Conservation (phyloP, 106 monocot genomes). For the Dendrobium officinale region DNA sequence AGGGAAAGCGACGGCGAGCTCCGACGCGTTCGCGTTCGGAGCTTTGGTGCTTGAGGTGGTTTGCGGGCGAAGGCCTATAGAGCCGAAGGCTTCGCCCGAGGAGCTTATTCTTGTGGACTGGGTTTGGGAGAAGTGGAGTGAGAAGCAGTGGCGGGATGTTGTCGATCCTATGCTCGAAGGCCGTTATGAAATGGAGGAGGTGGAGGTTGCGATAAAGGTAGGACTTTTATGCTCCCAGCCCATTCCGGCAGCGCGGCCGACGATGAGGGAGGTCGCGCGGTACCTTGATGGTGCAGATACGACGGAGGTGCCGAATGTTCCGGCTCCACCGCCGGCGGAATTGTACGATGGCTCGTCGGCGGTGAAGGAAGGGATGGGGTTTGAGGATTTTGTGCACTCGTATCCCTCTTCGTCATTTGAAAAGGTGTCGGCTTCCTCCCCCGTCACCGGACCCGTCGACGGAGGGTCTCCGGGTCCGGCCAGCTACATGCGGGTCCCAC, state of each 20-base stretch:
- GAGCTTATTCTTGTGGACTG: conserved; percentile 44
- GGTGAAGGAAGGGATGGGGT: conserved; percentile 3
- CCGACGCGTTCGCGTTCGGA: conserved; percentile 81
- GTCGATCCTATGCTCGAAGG: not conserved
- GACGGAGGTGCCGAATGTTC: conserved; percentile 30
- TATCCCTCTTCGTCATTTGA: conserved; percentile 27
- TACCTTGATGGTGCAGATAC: conserved; percentile 40
- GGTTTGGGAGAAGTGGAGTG: conserved; percentile 6
- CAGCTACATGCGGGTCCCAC: not conserved
- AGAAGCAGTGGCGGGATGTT: not conserved
- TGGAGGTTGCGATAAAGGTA: conserved; percentile 35
- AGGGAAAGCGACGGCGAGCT: conserved; percentile 46
- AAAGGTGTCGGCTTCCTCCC: conserved; percentile 1
- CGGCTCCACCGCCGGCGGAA: conserved; percentile 10
- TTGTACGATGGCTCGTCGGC: not conserved
- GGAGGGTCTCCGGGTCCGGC: not conserved
- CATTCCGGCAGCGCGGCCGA: conserved; percentile 16
- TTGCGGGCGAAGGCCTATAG: conserved; percentile 68
- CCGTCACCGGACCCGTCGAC: not conserved
- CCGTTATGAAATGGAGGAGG: not conserved
- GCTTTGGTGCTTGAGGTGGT: conserved; percentile 69
- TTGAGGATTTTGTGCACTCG: conserved; percentile 38
- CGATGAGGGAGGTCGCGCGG: conserved; percentile 21
- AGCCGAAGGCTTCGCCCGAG: conserved; percentile 52
- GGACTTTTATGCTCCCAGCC: conserved; percentile 71